Conservation (phyloP, 2,329 filamentous ascomycete species). For the Penicillium corylophilum region DNA sequence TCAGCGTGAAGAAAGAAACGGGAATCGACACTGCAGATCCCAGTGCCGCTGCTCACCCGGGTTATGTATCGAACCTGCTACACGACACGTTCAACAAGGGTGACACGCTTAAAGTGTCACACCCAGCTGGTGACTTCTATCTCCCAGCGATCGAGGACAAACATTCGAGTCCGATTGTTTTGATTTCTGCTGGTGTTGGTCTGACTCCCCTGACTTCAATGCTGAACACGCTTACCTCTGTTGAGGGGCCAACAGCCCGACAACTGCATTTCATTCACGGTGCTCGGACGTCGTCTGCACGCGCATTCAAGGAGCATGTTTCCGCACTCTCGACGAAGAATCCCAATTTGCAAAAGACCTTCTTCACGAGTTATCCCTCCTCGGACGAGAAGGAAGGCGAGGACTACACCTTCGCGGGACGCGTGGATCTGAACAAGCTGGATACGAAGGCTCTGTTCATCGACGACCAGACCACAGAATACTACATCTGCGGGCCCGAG, state of each 20-base stretch:
- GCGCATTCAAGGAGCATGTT: slow-evolving; percentile 57
- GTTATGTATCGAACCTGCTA: slow-evolving; percentile 68
- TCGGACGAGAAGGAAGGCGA: slow-evolving; percentile 51
- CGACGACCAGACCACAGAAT: slow-evolving; percentile 56
- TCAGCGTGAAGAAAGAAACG: slow-evolving; percentile 68
- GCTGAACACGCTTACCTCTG: slow-evolving; percentile 51
- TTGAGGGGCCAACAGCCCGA: slow-evolving; percentile 41
- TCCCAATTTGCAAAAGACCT: slow-evolving; percentile 51
- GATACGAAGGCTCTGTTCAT: slow-evolving; percentile 57
- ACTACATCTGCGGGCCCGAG: slow-evolving; percentile 71
- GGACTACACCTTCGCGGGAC: slow-evolving; percentile 61
- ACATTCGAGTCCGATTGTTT: slow-evolving; percentile 51
- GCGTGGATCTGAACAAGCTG: slow-evolving; percentile 59
- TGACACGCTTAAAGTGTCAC: slow-evolving; percentile 63
- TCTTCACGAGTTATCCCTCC: slow-evolving; percentile 58
- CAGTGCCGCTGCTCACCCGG: slow-evolving; percentile 53
- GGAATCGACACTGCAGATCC: slow-evolving; percentile 52
- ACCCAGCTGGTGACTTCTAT: slow-evolving; percentile 64
- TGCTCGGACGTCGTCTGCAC: slow-evolving; percentile 47
- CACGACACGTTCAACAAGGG: slow-evolving; percentile 63
- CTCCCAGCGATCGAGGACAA: slow-evolving; percentile 40
- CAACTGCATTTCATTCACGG: slow-evolving; percentile 62
- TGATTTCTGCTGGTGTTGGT: slow-evolving; percentile 63
- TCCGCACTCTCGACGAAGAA: slow-evolving; percentile 44
- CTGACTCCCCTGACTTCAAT: slow-evolving; percentile 62